phyloP scores from a whole-genome alignment of 495 filamentous ascomycete species.

The Cudoniella acicularis region DNA sequence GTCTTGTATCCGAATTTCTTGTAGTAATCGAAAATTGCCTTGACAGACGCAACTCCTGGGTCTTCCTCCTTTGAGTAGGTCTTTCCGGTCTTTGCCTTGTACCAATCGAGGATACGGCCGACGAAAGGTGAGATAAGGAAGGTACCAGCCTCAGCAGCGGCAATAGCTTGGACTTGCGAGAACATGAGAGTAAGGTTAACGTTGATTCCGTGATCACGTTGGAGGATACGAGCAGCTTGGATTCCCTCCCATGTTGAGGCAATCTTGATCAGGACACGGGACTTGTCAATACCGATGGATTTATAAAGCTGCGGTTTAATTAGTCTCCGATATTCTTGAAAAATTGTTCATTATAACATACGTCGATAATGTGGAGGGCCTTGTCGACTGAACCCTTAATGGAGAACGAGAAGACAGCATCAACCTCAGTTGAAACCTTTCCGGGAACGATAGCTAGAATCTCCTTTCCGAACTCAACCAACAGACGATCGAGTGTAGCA shows the following conservation, averaged over 20 bases:
- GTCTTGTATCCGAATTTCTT: constrained; percentile 99
- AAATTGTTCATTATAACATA: constrained; percentile 38
- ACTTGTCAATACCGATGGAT: constrained; percentile 83
- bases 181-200: constrained; percentile 99
- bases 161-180: constrained; percentile 91
- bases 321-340: not conserved
- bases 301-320: constrained; percentile 72
- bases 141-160: constrained; percentile 92
- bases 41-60: constrained; percentile 93
- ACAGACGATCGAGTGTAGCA: constrained; percentile 80
- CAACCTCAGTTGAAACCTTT: constrained; percentile 98
- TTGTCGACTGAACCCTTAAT: constrained; percentile 89
- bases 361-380: constrained; percentile 95
- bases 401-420: constrained; percentile 95
- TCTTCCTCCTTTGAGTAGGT: constrained; percentile 84
- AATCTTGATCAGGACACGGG: constrained; percentile 87
- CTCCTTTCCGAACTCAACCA: constrained; percentile 96
- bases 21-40: constrained; percentile 99
- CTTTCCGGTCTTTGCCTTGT: constrained; percentile 94
- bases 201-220: constrained; percentile 91
- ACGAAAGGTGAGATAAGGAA: constrained; percentile 99
- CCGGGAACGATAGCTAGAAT: constrained; percentile 96
- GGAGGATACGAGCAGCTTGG: constrained; percentile 91
- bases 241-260: constrained; percentile 96
- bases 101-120: constrained; percentile 99